phyloP scores from a whole-genome alignment of 2,329 filamentous ascomycete species.

The Thelonectria blattea region DNA sequence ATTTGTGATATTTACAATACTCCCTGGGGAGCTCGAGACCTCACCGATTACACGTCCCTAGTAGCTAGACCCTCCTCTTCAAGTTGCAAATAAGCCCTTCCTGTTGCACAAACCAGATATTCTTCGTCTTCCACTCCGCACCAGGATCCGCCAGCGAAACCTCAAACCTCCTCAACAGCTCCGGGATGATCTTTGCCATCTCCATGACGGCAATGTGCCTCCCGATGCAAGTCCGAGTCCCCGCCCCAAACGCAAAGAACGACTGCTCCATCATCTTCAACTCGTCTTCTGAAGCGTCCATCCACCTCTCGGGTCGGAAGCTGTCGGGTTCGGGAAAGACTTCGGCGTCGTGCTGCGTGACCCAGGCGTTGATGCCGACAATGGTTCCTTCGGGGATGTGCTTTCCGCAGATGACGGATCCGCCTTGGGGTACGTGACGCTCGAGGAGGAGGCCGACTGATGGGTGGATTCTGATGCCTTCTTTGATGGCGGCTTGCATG shows the following conservation, averaged over 20 bases:
- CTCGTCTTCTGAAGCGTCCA: slow-evolving; percentile 34
- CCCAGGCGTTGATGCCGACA: slow-evolving; percentile 46
- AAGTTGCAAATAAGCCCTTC: slow-evolving; percentile 13
- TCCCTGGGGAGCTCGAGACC: no score
- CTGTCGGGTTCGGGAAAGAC: slow-evolving; percentile 42
- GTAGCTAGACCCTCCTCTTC: not conserved
- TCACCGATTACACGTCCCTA: no score
- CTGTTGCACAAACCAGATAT: slow-evolving; percentile 19
- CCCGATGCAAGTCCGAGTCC: slow-evolving; percentile 50
- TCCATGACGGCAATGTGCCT: slow-evolving; percentile 51
- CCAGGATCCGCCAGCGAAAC: not conserved
- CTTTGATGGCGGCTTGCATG: slow-evolving; percentile 59
- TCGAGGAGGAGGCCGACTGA: slow-evolving; percentile 55
- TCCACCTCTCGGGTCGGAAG: slow-evolving; percentile 51
- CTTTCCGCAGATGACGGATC: slow-evolving; percentile 46
- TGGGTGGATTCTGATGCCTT: slow-evolving; percentile 56
- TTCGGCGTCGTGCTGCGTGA: slow-evolving; percentile 39
- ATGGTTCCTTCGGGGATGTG: slow-evolving; percentile 42
- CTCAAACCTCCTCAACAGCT: slow-evolving; percentile 14
- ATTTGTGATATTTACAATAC: no score
- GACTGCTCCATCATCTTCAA: slow-evolving; percentile 39
- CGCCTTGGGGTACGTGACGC: slow-evolving; percentile 53
- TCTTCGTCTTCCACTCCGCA: slow-evolving; percentile 15
- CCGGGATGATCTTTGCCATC: slow-evolving; percentile 34
- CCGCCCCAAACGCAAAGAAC: slow-evolving; percentile 45